Evolutionary conservation across 805 yeast species (phyloP).

Genomic region (Pichia rugopelliculosa): DNA sequence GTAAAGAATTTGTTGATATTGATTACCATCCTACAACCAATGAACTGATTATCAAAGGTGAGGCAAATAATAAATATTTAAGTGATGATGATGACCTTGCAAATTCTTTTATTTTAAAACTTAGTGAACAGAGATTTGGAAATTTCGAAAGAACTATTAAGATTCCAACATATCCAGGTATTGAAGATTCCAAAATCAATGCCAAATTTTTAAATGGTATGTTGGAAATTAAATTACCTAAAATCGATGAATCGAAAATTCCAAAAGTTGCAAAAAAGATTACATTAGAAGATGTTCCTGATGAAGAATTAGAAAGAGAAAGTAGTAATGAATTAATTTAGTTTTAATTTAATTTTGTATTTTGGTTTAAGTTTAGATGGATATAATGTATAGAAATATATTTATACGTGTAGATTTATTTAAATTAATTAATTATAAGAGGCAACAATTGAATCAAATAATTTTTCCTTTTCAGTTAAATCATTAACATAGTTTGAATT

Average conservation of each 20-base stretch:
- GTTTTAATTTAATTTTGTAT: too few relatives aligned
- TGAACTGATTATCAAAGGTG: slow-evolving; percentile 47
- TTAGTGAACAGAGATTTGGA: slow-evolving; percentile 50
- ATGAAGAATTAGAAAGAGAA: slow-evolving; percentile 26
- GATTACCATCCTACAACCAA: slow-evolving; percentile 54
- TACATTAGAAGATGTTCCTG: slow-evolving; percentile 24
- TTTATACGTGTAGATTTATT: neutral
- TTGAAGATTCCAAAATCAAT: slow-evolving; percentile 45
- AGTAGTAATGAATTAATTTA: slow-evolving; percentile 9
- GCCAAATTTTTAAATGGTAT: slow-evolving; percentile 50
- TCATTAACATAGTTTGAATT: slow-evolving; percentile 46
- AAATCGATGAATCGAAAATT: slow-evolving; percentile 20
- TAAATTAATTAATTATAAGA: slow-evolving; percentile 1
- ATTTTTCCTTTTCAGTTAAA: slow-evolving; percentile 48
- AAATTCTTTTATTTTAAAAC: slow-evolving; percentile 30
- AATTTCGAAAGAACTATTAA: slow-evolving; percentile 50
- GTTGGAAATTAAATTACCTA: slow-evolving; percentile 45
- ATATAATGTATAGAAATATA: neutral
- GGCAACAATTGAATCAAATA: slow-evolving; percentile 63
- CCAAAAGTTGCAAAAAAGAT: slow-evolving; percentile 20
- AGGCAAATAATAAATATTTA: slow-evolving; percentile 32
- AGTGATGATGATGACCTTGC: slow-evolving; percentile 29
- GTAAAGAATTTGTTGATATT: slow-evolving; percentile 42
- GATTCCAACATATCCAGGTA: slow-evolving; percentile 46
- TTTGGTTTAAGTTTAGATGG: too few relatives aligned